Percentiles rank a stretch among this genome's conserved stretches.
Conservation (phyloP, 495 filamentous ascomycete genomes). For the Penicillium subrubescens region DNA sequence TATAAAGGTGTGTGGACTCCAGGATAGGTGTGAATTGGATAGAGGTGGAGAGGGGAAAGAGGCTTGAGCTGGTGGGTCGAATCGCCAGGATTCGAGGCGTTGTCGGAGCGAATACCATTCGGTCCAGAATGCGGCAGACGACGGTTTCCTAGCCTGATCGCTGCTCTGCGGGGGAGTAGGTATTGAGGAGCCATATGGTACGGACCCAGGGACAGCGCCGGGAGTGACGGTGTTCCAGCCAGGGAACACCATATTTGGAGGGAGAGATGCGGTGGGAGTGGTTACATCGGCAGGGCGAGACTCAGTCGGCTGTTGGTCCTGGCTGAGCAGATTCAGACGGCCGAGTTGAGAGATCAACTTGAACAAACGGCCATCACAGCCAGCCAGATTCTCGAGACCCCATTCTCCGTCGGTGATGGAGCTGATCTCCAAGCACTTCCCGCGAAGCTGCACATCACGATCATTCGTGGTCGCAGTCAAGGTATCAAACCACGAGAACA, state of each 20-base stretch:
- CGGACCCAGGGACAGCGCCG: conserved; percentile 3
- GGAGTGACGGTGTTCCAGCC: conserved; percentile 23
- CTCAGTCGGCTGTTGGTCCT: conserved; percentile 59
- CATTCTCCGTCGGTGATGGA: conserved; percentile 70
- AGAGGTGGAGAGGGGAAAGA: conserved; percentile 28
- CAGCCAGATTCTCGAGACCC: conserved; percentile 81
- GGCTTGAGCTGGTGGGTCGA: conserved; percentile 52
- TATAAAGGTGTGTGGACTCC: conserved; percentile 40
- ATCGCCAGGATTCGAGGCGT: conserved; percentile 79
- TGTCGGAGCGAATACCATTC: conserved; percentile 83
- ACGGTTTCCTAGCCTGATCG: conserved; percentile 26
- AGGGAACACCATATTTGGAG: conserved; percentile 41
- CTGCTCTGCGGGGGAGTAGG: conserved; percentile 33
- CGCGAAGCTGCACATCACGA: conserved; percentile 83
- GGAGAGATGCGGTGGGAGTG: conserved; percentile 37
- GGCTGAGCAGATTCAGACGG: conserved; percentile 84
- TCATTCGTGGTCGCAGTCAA: conserved; percentile 91
- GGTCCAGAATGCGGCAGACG: conserved; percentile 69
- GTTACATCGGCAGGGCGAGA: conserved; percentile 32
- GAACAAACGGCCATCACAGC: conserved; percentile 82
- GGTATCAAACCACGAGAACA: conserved; percentile 96
- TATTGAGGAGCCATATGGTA: conserved; percentile 29
- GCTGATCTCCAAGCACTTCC: conserved; percentile 66
- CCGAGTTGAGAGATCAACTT: conserved; percentile 77
- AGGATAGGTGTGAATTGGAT: conserved; percentile 29